Conservation (phyloP, 163 green algal species). For the Scenedesmus sp. region DNA sequence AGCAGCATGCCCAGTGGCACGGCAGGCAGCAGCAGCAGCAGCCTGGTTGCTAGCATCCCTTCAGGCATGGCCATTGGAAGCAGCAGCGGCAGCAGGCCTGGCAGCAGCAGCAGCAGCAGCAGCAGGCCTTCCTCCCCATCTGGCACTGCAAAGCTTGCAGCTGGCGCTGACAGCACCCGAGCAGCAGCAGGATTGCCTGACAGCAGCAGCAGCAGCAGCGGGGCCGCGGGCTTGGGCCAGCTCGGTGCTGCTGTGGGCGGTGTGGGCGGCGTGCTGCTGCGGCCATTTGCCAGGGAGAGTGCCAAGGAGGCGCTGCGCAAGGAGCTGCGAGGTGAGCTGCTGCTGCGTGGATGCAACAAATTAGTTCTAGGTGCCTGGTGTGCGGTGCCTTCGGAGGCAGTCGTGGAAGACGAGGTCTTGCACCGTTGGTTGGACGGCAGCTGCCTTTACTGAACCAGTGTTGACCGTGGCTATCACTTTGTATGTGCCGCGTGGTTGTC, state of each 20-base stretch:
- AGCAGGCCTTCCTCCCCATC: not conserved
- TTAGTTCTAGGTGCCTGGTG: too few relatives aligned
- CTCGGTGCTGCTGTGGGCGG: not conserved
- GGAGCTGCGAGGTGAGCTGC: constrained; percentile 31
- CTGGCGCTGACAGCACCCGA: not conserved
- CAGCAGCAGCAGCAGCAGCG: not conserved
- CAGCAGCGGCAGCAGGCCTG: constrained; percentile 16
- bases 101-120: constrained; percentile 20
- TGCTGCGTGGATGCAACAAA: too few relatives aligned
- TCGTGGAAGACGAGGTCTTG: too few relatives aligned
- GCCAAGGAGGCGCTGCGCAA: constrained; percentile 42
- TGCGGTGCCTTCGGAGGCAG: too few relatives aligned
- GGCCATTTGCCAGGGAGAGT: constrained; percentile 18
- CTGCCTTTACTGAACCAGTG: too few relatives aligned
- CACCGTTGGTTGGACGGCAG: too few relatives aligned
- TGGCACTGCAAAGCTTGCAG: not conserved
- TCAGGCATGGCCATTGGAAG: not conserved
- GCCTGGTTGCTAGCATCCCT: not conserved
- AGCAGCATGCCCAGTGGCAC: not conserved
- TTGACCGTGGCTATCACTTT: too few relatives aligned
- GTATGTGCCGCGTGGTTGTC: not conserved
- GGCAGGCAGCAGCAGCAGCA: constrained; percentile 17
- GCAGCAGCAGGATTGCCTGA: not conserved
- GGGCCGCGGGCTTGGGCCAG: not conserved
- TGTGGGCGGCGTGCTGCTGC: constrained; percentile 27